phyloP scores from a whole-genome alignment of 75 land plant genomes.

The Chamaecyparis obtusa region DNA sequence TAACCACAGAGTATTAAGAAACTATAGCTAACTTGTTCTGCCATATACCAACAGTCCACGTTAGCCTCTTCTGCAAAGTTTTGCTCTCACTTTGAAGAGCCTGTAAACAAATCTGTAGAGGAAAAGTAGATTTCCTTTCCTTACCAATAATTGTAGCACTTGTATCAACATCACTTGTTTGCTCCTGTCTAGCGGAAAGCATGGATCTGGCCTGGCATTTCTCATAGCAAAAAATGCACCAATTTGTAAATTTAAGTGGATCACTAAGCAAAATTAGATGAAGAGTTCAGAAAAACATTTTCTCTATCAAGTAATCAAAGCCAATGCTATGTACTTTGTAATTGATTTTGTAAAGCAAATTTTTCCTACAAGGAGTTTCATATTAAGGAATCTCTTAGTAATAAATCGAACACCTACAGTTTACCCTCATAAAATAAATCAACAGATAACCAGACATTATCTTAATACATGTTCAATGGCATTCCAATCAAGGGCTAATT shows the following conservation, averaged over 20 bases:
- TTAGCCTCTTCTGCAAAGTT: neutral
- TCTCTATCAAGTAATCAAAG: neutral
- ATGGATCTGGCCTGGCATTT: neutral
- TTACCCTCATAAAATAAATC: neutral
- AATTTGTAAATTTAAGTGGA: neutral
- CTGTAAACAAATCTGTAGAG: neutral
- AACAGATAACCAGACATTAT: neutral
- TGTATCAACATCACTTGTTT: neutral
- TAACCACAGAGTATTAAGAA: neutral
- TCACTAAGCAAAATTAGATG: neutral
- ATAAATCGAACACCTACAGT: neutral
- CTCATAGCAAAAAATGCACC: neutral
- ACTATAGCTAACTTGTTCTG: neutral
- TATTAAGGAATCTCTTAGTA: neutral
- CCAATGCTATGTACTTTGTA: neutral
- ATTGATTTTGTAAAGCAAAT: neutral
- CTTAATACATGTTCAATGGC: neutral
- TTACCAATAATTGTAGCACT: neutral
- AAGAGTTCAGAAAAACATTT: neutral
- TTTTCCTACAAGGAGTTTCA: neutral
- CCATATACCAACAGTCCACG: neutral
- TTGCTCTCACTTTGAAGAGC: neutral
- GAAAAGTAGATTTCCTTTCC: conserved; percentile 1
- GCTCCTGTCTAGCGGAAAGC: neutral
- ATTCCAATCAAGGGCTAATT: neutral